A percentile compares a stretch with the other conserved stretches of the same genome.
These are phyloP conservation scores for Asterochloris erici DNA, from an alignment of 139 green algal genomes.

Conservation along the genomic window DNA sequence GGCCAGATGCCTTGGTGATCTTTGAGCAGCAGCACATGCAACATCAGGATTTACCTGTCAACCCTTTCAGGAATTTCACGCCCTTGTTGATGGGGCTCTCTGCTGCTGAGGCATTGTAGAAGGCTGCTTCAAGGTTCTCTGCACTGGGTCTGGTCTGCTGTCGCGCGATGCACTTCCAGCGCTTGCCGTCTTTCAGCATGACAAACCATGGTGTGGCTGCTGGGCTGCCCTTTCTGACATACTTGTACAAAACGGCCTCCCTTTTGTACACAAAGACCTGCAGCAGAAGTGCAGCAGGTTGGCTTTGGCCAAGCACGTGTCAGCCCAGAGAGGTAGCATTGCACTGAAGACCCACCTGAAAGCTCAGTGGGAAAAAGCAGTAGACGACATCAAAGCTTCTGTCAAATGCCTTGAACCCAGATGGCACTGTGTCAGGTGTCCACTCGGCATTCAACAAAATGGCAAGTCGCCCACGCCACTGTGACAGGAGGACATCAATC, in stretches of 20 bases:
- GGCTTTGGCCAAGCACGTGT: not conserved
- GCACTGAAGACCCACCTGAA: conserved; percentile 30
- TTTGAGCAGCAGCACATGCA: too few species aligned
- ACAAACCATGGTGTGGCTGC: conserved; percentile 35
- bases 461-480: conserved; percentile 30
- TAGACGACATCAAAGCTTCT: conserved; percentile 38
- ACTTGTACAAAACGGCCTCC: conserved; percentile 6
- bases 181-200: conserved; percentile 25
- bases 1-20: too few species aligned
- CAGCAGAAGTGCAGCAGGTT: not conserved
- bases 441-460: conserved; percentile 50
- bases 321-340: not conserved
- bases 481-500: conserved; percentile 51
- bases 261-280: conserved; percentile 9
- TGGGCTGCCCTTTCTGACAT: conserved; percentile 7
- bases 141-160: conserved; percentile 35
- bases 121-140: conserved; percentile 52
- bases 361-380: conserved; percentile 46
- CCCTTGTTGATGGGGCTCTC: conserved; percentile 49
- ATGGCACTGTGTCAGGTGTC: conserved; percentile 1
- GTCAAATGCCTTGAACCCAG: conserved; percentile 17
- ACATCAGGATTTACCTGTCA: not conserved
- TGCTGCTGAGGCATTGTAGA: conserved; percentile 56
- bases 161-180: conserved; percentile 33
- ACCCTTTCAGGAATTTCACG: conserved; percentile 40